Evolutionary conservation across 176 grass and related monocot genomes (phyloP).

Genomic region (Chloris gayana): DNA sequence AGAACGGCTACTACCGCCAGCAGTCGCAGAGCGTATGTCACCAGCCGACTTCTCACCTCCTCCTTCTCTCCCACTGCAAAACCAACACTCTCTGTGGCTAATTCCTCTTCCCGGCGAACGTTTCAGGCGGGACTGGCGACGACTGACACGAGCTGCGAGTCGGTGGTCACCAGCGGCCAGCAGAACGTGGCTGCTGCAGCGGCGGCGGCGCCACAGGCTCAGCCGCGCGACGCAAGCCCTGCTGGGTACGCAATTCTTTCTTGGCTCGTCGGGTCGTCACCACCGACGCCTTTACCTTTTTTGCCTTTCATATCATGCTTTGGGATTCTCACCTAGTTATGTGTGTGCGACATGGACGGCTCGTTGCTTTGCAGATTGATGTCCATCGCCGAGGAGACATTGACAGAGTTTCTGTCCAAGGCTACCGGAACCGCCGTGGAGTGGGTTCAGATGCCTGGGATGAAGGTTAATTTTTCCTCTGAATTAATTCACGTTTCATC

Average conservation of each 20-base stretch:
- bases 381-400: constrained; percentile 74
- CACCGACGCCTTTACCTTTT: neutral
- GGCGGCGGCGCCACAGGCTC: constrained; percentile 27
- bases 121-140: constrained; percentile 61
- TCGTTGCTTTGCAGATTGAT: constrained; percentile 49
- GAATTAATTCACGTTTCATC: neutral
- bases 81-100: neutral
- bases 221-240: constrained; percentile 57
- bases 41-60: neutral
- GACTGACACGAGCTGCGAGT: constrained; percentile 76
- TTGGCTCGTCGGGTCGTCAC: neutral
- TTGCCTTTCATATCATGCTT: neutral
- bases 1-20: constrained; percentile 76
- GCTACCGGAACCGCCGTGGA: constrained; percentile 84
- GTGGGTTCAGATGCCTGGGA: constrained; percentile 92
- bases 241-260: constrained; percentile 51
- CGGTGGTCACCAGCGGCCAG: constrained; percentile 70
- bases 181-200: constrained; percentile 42
- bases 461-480: constrained; percentile 60
- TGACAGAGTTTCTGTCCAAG: constrained; percentile 86
- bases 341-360: neutral
- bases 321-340: neutral
- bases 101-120: neutral
- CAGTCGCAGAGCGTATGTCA: constrained; percentile 48
- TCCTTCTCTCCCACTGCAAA: neutral